These are phyloP conservation scores for Butyriboletus loyo DNA, from an alignment of 768 basidiomycete genomes.

Conservation along the genomic window DNA sequence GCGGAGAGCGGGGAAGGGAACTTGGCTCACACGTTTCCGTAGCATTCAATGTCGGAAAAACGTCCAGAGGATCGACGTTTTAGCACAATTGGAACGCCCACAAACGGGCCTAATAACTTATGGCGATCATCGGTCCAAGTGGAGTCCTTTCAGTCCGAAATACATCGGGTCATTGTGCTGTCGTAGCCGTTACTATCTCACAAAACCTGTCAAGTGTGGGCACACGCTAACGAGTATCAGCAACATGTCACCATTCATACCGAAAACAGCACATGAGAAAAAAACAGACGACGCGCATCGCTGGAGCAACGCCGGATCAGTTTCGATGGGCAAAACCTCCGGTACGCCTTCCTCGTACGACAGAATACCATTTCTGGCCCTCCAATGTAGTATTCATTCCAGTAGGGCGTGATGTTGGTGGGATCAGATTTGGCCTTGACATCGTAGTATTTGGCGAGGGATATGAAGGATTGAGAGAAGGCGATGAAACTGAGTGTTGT, in stretches of 20 bases:
- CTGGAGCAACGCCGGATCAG: background rate
- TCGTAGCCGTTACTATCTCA: too few relatives aligned
- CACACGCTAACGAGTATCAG: background rate
- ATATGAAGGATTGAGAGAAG: constrained; percentile 28
- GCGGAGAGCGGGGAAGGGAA: too few relatives aligned
- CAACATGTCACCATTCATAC: background rate
- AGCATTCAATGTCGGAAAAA: too few relatives aligned
- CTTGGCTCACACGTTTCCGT: too few relatives aligned
- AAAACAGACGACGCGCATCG: constrained; percentile 16
- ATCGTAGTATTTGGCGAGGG: constrained; percentile 20
- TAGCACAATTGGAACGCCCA: too few relatives aligned
- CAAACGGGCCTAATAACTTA: too few relatives aligned
- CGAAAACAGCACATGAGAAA: too few relatives aligned
- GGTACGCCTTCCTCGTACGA: constrained; percentile 1
- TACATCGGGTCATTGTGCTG: too few relatives aligned
- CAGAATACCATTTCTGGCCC: constrained; percentile 19
- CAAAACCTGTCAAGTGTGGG: too few relatives aligned
- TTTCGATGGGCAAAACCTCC: background rate
- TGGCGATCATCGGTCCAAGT: too few relatives aligned
- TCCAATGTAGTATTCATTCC: constrained; percentile 2
- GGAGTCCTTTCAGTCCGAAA: too few relatives aligned
- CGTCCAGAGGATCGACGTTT: too few relatives aligned
- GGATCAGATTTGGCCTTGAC: constrained; percentile 19
- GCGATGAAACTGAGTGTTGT: constrained; percentile 28
- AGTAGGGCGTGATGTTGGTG: constrained; percentile 14